Base-by-base conservation (phyloP, 306 rosid genomes). In the Geum urbanum region DNA sequence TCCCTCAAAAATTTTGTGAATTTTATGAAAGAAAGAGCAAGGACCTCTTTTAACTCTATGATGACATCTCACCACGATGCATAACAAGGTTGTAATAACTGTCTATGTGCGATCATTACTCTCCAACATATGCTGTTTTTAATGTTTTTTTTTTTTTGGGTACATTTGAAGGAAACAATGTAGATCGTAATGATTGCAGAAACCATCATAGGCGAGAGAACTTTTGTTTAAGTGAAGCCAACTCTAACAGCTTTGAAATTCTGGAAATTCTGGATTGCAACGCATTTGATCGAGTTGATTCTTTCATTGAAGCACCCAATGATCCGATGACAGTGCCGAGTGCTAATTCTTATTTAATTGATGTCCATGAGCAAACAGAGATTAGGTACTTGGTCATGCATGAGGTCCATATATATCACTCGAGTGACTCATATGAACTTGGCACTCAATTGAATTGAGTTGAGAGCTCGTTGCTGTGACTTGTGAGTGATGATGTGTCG, bases 141-240 rank as follows among this genome's bases (percentile, higher is more conserved):
- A 27, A 2, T 27, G 1, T 27, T 27, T 2, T 27, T 27, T 2
- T 27, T 27, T 27, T 27, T 27, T 27, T 27, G 32, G 32, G 27
- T 53, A 9, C 32, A 53, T 53, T 18, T 53, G 5, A 53, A 53
- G 35, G 27, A 53, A 53, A 19, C 59, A 54, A 20, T 18, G 16
- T 5, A 15, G 18, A 49, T 4, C 14, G 8, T 32, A 53, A 6
- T 53, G 32, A 53, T 53, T 19, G 27, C 58, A 53, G 7, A 53
- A 24, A 12, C 58, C n/a, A 53, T 18, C 58, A 53, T 53, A 53
- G 58, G 19, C 9, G 35, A 2, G 35, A 54, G 12, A n/a, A 27
- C 13, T 54, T 3, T 59, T 15, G 64, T 35, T 35, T 35, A 59
- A 35, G 64, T 59, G 64, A 59, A 59, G 45, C 64, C 64, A 35